Evolutionary conservation across 164 flowering plant species (phyloP).

Genomic region (Chimonanthus praecox): DNA sequence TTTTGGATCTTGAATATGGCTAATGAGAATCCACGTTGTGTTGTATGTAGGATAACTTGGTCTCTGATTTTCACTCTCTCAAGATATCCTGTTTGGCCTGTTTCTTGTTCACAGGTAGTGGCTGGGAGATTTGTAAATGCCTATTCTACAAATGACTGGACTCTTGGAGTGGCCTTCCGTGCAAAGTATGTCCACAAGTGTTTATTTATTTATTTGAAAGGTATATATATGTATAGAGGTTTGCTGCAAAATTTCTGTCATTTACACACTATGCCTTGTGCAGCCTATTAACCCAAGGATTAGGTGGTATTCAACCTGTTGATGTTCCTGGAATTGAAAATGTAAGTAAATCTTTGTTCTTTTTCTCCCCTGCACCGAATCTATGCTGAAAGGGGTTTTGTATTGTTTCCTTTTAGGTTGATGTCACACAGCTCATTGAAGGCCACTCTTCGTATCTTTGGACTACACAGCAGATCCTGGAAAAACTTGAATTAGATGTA

Average conservation of each 20-base stretch:
- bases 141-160: constrained; percentile 88
- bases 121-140: constrained; percentile 93
- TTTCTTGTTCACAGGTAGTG: constrained; percentile 54
- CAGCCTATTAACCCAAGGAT: constrained; percentile 85
- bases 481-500: constrained; percentile 70
- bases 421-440: constrained; percentile 31
- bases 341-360: constrained; percentile 35
- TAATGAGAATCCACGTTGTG: too few species aligned
- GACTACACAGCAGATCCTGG: constrained; percentile 60
- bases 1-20: too few species aligned
- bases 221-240: background rate
- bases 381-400: background rate
- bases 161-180: constrained; percentile 91
- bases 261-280: background rate
- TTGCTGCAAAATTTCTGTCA: background rate
- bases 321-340: constrained; percentile 77
- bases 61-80: background rate
- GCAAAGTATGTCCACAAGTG: constrained; percentile 50
- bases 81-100: background rate
- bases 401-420: constrained; percentile 31
- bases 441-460: constrained; percentile 69
- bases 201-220: too few species aligned
- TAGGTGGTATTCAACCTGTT: constrained; percentile 93
- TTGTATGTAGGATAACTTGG: too few species aligned
- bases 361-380: background rate